Percentiles rank a stretch among this genome's conserved stretches.
phyloP scores from a whole-genome alignment of 768 basidiomycete species.

The Trametes punicea region DNA sequence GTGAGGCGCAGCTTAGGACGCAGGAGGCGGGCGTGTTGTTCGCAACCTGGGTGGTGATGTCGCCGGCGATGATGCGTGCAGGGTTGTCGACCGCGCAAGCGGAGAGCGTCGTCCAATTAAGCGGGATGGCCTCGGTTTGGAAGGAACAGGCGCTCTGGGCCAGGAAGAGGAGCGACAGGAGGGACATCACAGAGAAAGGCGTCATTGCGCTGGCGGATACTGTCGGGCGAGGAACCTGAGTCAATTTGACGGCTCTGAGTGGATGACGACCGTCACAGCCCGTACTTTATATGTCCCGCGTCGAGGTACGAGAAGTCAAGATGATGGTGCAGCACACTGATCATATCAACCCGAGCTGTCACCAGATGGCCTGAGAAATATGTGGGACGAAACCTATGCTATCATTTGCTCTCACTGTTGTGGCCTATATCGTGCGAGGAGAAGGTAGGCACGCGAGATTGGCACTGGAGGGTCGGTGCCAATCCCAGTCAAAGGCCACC shows the following conservation, averaged over 20 bases:
- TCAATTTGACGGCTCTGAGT: neutral
- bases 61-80: slow-evolving; percentile 19
- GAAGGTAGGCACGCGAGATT: no score
- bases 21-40: slow-evolving; percentile 20
- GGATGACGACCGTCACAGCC: neutral
- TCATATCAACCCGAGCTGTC: neutral
- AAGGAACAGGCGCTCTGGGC: neutral
- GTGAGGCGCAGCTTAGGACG: slow-evolving; percentile 11
- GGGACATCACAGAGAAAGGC: neutral
- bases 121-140: slow-evolving; percentile 5
- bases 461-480: no score
- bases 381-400: no score
- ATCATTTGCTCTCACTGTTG: no score
- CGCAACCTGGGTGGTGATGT: slow-evolving; percentile 12
- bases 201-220: neutral
- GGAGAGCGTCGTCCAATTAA: slow-evolving; percentile 16
- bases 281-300: neutral
- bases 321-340: neutral
- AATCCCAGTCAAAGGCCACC: no score
- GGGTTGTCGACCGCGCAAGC: slow-evolving; percentile 20
- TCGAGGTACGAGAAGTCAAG: slow-evolving; percentile 4
- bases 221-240: neutral
- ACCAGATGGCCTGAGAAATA: no score
- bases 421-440: no score
- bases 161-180: neutral